Evolutionary conservation across 2,329 filamentous ascomycete genomes (phyloP), one percentile per base, ranked within the genome.

Genomic region (Zymoseptoria pseudotritici): DNA sequence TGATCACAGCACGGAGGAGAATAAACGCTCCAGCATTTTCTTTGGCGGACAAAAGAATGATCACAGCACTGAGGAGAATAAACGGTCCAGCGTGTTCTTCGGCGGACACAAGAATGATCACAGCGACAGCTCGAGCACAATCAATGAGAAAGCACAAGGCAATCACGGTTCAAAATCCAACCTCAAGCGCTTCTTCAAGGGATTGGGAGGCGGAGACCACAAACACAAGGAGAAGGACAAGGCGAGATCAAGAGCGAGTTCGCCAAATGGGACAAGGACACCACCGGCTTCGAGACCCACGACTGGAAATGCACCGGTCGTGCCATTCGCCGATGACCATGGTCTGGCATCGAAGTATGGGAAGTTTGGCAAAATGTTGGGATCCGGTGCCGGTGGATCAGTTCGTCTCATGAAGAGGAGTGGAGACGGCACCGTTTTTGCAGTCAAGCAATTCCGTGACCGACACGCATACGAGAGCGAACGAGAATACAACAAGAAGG

Each of bases 401-500:
- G 94, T 99, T 17, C 85, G 93, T 65, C 77, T 99, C 55, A 91
- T 99, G 87, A 97, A 94, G 78, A 85, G 94, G 62, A 93, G 87
- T 70, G 92, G 90, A 64, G 94, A 99, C 71, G 89, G 89, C 24
- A 91, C 90, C 6, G 94, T 95, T 0, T 99, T 99, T 75, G 94
- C 94, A 1, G 94, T 97, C 57, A 99, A 99, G 76, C 93, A 99
- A 72, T 99, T 99, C 76, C 83, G 94, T 57, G 86, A 93, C 58
- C 86, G 91, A 36, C 93, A 99, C 75, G 86, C 89, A 0, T 96
- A 97, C 76, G 94, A 99, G 76, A 90, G 88, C 1, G 89, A 97
- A 72, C 91, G 90, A 70, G 94, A 97, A 67, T 99, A 99, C 71
- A 90, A 91, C 67, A 99, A 99, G 77, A 99, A 99, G 74, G 86